Conservation (phyloP, 345 rosid species). For the Anacardium occidentale region DNA sequence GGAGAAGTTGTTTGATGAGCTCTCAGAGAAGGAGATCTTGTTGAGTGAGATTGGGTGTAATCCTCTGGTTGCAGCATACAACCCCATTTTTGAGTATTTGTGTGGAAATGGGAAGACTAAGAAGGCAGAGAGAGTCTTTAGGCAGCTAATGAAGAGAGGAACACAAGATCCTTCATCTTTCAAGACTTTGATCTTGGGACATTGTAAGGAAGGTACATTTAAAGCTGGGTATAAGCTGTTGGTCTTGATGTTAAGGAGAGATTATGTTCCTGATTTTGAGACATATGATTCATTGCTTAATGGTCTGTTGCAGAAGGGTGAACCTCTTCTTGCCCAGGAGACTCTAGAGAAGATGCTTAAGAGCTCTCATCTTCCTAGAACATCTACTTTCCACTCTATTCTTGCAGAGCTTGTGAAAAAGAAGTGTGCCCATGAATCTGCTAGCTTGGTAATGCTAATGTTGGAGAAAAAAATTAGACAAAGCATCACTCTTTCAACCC, state of each 20-base stretch:
- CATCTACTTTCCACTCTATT: constrained; percentile 58
- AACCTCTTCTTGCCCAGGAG: constrained; percentile 60
- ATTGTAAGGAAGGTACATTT: constrained; percentile 62
- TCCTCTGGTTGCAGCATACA: constrained; percentile 80
- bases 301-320: constrained; percentile 55
- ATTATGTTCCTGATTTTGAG: constrained; percentile 57
- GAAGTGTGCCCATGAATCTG: constrained; percentile 48
- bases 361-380: constrained; percentile 60
- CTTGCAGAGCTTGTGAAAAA: constrained; percentile 56
- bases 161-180: constrained; percentile 70
- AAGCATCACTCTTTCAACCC: constrained; percentile 54
- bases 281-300: constrained; percentile 54
- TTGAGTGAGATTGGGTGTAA: constrained; percentile 46
- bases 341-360: constrained; percentile 65
- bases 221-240: constrained; percentile 60
- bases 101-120: constrained; percentile 65
- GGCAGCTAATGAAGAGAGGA: constrained; percentile 87
- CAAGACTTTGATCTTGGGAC: constrained; percentile 68
- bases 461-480: constrained; percentile 57
- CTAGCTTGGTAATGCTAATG: constrained; percentile 52
- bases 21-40: constrained; percentile 48
- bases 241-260: constrained; percentile 72
- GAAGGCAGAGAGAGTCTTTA: constrained; percentile 65
- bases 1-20: constrained; percentile 60
- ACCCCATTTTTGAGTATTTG: constrained; percentile 62